Percentiles rank a stretch among this genome's conserved stretches.
phyloP scores from a whole-genome alignment of 2,329 filamentous ascomycete genomes.

The Aaosphaeria arxii region DNA sequence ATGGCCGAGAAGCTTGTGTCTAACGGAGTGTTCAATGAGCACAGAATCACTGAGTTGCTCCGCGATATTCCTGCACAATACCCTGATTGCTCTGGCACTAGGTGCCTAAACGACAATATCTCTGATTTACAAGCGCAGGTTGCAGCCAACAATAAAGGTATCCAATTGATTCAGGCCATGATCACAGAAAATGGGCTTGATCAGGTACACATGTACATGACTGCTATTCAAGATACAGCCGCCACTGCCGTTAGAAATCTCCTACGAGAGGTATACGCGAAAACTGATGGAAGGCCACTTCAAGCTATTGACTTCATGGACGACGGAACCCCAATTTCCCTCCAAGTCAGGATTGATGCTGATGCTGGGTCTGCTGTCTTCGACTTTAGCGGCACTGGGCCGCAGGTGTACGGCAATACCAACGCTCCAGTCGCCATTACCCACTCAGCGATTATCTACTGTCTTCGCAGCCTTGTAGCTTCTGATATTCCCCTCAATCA shows the following conservation, averaged over 20 bases:
- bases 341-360: neutral
- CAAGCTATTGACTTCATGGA: slow-evolving; percentile 33
- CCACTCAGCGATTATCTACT: no score
- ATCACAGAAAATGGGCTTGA: slow-evolving; percentile 12
- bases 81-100: neutral
- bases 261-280: slow-evolving; percentile 14
- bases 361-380: slow-evolving; percentile 1
- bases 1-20: slow-evolving; percentile 12
- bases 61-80: neutral
- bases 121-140: slow-evolving; percentile 32
- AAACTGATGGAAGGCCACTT: slow-evolving; percentile 7
- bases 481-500: no score
- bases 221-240: slow-evolving; percentile 37
- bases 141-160: slow-evolving; percentile 30
- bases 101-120: slow-evolving; percentile 29
- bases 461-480: no score
- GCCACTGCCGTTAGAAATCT: slow-evolving; percentile 30
- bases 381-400: slow-evolving; percentile 11
- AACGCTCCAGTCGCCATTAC: neutral
- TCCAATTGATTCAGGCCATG: slow-evolving; percentile 27
- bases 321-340: slow-evolving; percentile 34
- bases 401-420: slow-evolving; percentile 1
- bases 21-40: neutral
- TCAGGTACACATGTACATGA: slow-evolving; percentile 40
- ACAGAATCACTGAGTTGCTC: neutral